Percentiles rank a stretch among this genome's conserved stretches.
These are phyloP conservation scores for Cryptosporidium andersoni DNA, from an alignment of 169 alveolate species.

Conservation along the genomic window DNA sequence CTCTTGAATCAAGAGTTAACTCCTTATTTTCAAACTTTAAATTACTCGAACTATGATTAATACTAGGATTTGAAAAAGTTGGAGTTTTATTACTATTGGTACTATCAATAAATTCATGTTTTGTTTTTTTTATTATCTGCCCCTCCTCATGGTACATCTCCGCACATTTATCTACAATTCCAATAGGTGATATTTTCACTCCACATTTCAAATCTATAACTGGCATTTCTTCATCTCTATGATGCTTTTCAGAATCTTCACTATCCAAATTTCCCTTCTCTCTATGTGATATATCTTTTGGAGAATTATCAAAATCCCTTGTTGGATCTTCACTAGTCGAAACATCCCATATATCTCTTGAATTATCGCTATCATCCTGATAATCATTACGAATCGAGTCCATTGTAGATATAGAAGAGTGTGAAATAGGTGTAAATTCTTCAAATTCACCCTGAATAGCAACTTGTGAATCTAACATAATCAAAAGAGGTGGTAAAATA, in stretches of 20 bases:
- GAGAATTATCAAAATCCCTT: not conserved
- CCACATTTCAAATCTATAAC: no score
- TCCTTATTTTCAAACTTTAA: not conserved
- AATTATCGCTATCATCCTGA: slow-evolving; percentile 29
- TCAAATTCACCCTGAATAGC: no score
- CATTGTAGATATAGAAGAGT: slow-evolving; percentile 10
- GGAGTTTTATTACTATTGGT: not conserved
- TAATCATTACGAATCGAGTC: slow-evolving; percentile 23
- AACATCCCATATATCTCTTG: slow-evolving; percentile 41
- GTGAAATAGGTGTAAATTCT: no score
- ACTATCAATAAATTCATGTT: not conserved
- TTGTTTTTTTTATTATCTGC: not conserved
- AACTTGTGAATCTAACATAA: no score
- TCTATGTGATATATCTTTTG: not conserved
- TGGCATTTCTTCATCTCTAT: no score
- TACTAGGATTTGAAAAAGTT: no score
- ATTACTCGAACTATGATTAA: no score
- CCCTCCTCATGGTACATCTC: not conserved
- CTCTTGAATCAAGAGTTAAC: not conserved
- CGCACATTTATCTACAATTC: not conserved
- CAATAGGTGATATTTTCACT: not conserved
- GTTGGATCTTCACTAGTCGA: slow-evolving; percentile 26
- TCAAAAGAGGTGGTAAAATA: slow-evolving; percentile 2
- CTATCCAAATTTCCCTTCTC: no score
- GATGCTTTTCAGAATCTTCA: no score